phyloP scores from a whole-genome alignment of 352 stramenopile genomes.

The Elongisporangium undulatum region DNA sequence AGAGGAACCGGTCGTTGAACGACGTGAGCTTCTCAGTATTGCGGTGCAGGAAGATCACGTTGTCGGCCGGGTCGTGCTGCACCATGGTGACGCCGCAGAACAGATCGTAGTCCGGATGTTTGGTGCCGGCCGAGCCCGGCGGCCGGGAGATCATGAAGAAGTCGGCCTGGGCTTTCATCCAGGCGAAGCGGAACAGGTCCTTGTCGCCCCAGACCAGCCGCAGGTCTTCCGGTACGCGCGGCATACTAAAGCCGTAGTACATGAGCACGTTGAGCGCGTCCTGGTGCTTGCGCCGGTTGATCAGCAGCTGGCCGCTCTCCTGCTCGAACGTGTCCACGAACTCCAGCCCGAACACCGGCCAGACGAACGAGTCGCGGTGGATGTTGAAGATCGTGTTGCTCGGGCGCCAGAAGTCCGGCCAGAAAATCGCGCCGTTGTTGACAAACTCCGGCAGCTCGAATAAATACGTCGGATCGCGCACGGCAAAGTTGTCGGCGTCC shows the following conservation, averaged over 20 bases:
- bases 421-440: constrained; percentile 58
- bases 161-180: constrained; percentile 54
- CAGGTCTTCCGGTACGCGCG: constrained; percentile 35
- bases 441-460: constrained; percentile 50
- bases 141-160: constrained; percentile 61
- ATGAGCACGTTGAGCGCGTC: constrained; percentile 55
- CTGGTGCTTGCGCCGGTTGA: constrained; percentile 41
- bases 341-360: constrained; percentile 55
- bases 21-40: constrained; percentile 54
- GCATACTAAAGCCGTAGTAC: constrained; percentile 50
- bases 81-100: constrained; percentile 76
- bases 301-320: constrained; percentile 69
- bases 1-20: constrained; percentile 29
- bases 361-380: constrained; percentile 54
- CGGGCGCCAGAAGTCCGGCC: constrained; percentile 72
- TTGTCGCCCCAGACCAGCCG: constrained; percentile 73
- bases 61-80: constrained; percentile 44
- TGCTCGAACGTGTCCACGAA: constrained; percentile 77
- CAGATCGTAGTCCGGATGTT: constrained; percentile 34
- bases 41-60: constrained; percentile 57
- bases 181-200: constrained; percentile 74
- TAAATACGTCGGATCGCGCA: constrained; percentile 57
- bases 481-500: constrained; percentile 73
- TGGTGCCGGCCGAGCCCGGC: constrained; percentile 36
- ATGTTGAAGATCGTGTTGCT: constrained; percentile 79